Base-by-base conservation (phyloP, 192 early-diverging fungal genomes). In the Mortierella alpina region DNA sequence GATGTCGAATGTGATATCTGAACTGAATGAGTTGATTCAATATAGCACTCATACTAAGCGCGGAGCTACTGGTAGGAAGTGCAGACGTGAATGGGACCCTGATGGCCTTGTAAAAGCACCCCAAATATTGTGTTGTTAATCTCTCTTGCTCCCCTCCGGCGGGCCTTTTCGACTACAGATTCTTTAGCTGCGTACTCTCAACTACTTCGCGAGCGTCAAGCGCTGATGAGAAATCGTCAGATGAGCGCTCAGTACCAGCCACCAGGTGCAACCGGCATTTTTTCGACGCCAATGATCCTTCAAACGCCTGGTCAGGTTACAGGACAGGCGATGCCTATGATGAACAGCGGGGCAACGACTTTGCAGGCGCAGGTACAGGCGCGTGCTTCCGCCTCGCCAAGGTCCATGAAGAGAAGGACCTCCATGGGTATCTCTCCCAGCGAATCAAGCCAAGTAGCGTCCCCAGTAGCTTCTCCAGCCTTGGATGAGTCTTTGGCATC, bases 401-500 rank as follows among this genome's bases (percentile, higher is more conserved):
- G 77, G 39, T 68, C 70, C 31, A 52, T 80, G 18, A 80, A 80
- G n/a, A 57, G 77, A 7, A 68, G 70, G 31, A 67, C 77, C 7
- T 80, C 77, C n/a, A 39, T 63, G 5, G 77, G 70, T 0, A 68
- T 68, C 12, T 72, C 69, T 6, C 77, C 77, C 9, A 22, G 58
- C 7, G 77, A 80, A 5, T 63, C 64, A 8, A 60, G 65, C 4
- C 46, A 63, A 6, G 22, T 63, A 23, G 31, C 50, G 10, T 76
- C 74, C 0, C 74, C 74, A 2, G 42, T 13, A 2, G 56, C 51
- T 2, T 80, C 70, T 1, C 70, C 77, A 22, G 65, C 65, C 11
- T 15, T 72, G 10, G 77, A 67, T n/a, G 60, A 60, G 2, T 5
- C 46, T 3, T 31, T 31, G 31, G 31, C 31, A 31, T 31, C 31